phyloP scores from a whole-genome alignment of 257 asterid genomes.

The Osmanthus fragrans region DNA sequence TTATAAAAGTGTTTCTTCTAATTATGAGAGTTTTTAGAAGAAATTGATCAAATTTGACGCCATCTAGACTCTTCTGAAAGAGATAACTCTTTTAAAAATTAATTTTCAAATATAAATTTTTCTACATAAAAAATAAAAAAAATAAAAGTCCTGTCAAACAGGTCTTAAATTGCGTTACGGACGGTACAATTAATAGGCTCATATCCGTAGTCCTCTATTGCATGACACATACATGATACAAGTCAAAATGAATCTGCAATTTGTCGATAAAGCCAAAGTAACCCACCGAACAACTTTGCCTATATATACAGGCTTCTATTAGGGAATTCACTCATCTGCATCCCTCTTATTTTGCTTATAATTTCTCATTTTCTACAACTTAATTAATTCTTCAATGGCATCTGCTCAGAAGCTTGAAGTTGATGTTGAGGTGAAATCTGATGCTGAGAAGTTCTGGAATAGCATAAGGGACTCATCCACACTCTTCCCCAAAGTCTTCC shows the following conservation, averaged over 20 bases:
- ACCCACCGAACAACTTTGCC: not conserved
- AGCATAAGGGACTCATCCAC: conserved; percentile 52
- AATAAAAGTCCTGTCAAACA: too few relatives aligned
- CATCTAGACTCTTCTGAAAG: too few relatives aligned
- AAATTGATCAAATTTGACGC: too few relatives aligned
- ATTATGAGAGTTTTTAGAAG: too few relatives aligned
- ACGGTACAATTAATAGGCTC: not conserved
- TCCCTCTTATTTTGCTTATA: not conserved
- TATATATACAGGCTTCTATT: conserved; percentile 20
- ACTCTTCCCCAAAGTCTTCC: conserved; percentile 75
- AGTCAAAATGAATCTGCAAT: not conserved
- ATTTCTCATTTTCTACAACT: not conserved
- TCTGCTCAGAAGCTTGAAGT: conserved; percentile 53
- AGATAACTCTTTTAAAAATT: too few relatives aligned
- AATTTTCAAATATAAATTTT: too few relatives aligned
- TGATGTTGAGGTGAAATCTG: conserved; percentile 57
- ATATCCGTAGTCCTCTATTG: not conserved
- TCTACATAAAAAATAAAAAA: too few relatives aligned
- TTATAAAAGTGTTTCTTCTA: too few relatives aligned
- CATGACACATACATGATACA: conserved; percentile 15
- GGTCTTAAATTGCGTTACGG: too few relatives aligned
- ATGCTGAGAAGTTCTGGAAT: conserved; percentile 60
- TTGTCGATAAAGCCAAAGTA: not conserved
- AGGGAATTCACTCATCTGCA: conserved; percentile 9
- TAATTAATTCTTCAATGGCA: conserved; percentile 41